Evolutionary conservation across 805 yeast species (phyloP), one percentile per base, ranked within the genome.

Genomic region (Nakazawaea holstii): DNA sequence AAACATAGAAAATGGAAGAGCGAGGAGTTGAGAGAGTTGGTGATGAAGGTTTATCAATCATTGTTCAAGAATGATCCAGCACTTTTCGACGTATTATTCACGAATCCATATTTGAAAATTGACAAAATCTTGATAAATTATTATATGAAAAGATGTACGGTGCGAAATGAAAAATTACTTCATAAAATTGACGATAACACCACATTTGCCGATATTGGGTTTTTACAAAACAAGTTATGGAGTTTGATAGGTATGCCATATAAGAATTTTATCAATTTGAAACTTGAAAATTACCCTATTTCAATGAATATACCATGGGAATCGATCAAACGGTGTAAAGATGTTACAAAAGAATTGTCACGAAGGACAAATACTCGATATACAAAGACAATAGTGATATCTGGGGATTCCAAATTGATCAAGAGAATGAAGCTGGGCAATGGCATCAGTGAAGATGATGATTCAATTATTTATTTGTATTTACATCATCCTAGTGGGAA

Each of bases 71-170:
- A n/a, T 13, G 35, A 42, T 11, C 27, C n/a, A 9, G 20, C 8
- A 4, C 17, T 37, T 24, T 47, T 41, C 39, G 36, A 14, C n/a
- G 10, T 7, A 8, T 30, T 47, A 9, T 41, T 47, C 46, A 47
- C 41, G 24, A 47, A 31, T 26, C 46, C 49, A n/a, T 46, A 42
- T n/a, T 30, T 47, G 5, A 29, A 45, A 13, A 13, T 40, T 15
- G 15, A 36, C 7, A 6, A 15, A 10, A 43, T 43, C 20, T 31
- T 43, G 3, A n/a, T 8, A n/a, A 14, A 17, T 4, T 43, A 36
- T 30, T 43, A 43, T 27, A 27, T 24, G 30, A n/a, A 29, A 8
- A 15, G 13, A 6, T 43, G 41, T 20, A 10, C 8, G 10, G 8
- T 35, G 40, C 28, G 29, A 14, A 36, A 36, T 10, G 2, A 2